Evolutionary conservation across 306 rosid species (phyloP).

Genomic region (Mimosa bimucronata): DNA sequence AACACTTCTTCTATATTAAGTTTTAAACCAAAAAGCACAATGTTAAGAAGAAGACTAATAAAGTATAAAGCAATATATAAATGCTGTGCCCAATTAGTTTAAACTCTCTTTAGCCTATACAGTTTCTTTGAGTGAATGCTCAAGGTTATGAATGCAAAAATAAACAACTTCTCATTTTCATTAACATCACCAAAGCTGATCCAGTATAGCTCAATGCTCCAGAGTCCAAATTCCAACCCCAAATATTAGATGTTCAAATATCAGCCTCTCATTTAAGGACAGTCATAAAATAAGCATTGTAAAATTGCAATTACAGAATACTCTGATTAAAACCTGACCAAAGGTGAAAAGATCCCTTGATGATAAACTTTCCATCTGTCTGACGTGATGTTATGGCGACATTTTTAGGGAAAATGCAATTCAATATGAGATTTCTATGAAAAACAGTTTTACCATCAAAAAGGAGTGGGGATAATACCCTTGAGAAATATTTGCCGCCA

Average conservation of each 20-base stretch:
- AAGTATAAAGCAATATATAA: conserved; percentile 3
- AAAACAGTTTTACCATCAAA: neutral
- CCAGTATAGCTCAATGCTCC: conserved; percentile 4
- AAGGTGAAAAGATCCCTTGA: neutral
- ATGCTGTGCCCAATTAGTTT: neutral
- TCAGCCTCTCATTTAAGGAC: neutral
- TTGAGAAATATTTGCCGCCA: neutral
- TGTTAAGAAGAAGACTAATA: neutral
- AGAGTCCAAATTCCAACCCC: conserved; percentile 3
- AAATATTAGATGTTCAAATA: neutral
- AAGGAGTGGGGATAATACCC: neutral
- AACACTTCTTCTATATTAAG: neutral
- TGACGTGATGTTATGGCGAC: neutral
- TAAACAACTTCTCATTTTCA: neutral
- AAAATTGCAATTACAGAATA: neutral
- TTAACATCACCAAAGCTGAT: conserved; percentile 11
- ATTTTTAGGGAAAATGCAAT: neutral
- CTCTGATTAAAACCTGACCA: neutral
- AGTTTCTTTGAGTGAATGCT: neutral
- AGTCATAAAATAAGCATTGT: neutral
- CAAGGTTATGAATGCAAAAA: conserved; percentile 18
- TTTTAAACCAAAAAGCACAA: conserved; percentile 4
- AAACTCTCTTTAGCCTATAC: neutral
- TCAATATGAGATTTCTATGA: neutral
- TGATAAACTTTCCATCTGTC: neutral